Evolutionary conservation across 495 filamentous ascomycete genomes (phyloP), one percentile per base, ranked within the genome.

Genomic region (Echria macrotheca): DNA sequence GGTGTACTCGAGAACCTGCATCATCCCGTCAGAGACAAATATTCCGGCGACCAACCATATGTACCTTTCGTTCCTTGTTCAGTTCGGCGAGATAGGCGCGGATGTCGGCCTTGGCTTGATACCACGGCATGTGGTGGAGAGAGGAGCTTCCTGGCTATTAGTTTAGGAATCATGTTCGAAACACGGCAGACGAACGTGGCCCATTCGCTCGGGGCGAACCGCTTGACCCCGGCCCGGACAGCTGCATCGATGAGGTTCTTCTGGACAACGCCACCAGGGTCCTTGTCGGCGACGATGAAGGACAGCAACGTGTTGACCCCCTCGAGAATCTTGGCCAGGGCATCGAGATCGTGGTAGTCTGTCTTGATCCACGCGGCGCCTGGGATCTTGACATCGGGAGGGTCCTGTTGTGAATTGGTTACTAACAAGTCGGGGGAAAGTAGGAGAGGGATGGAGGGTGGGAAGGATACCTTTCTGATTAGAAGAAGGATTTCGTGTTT

Each of bases 221-320:
- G 71, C 48, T 70, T 75, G 8, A 81, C 78, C 3, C 78, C 75
- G 1, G 74, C 77, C 3, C 58, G 45, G 33, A 81, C 61, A 4
- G 72, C 62, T 1, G 77, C 78, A 53, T 81, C 72, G 25, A 83
- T 76, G 15, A 80, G 61, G 12, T 52, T 65, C 51, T 69, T 76
- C 57, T 77, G 74, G 0, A 59, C 36, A 0, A 23, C 54, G 44
- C 59, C 64, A 0, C 53, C 54, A 1, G 53, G 59, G 50, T 76
- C 76, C 1, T 58, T 44, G n/a, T 66, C 58, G 8, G 51, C 31
- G 4, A 57, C 46, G 23, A 79, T 53, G 53, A 84, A 82, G 18
- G 72, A 82, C 8, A 84, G 57, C 4, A 84, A 53, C 0, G 78
- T 81, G 48, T 81, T 71, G 1, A 71, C 67, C 18, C 76, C 80